Base-by-base conservation (phyloP, 768 basidiomycete species). In the Daedaleopsis nitida region DNA sequence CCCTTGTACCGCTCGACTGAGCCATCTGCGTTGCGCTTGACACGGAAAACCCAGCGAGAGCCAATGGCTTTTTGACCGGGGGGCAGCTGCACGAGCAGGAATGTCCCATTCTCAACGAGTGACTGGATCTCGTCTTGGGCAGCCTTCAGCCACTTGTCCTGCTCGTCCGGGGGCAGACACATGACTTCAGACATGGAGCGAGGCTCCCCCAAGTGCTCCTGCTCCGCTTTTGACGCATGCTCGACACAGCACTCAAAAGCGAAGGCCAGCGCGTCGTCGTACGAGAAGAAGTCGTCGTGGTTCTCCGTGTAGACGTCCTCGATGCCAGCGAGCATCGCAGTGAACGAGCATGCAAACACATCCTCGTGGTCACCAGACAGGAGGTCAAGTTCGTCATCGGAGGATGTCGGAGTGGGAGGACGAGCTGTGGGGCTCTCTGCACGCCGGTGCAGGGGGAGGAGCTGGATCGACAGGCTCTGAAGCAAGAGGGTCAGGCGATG, bases 11-110 rank as follows among this genome's bases (percentile, higher is more conserved):
- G n/a, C n/a, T n/a, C n/a, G n/a, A n/a, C n/a, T n/a, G n/a, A n/a
- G n/a, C n/a, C n/a, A n/a, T n/a, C n/a, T n/a, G n/a, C n/a, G n/a
- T n/a, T n/a, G n/a, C n/a, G n/a, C n/a, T n/a, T n/a, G n/a, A n/a
- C n/a, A n/a, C n/a, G n/a, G n/a, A n/a, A n/a, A n/a, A n/a, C n/a
- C n/a, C n/a, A n/a, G n/a, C n/a, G n/a, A n/a, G n/a, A n/a, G n/a
- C n/a, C n/a, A 55, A 78, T 69, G 17, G 69, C 62, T 49, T 74
- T 77, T 5, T 62, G 42, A 12, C 71, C 70, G 48, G 38, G n/a
- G 4, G 78, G 77, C n/a, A 74, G 55, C 11, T 58, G 49, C 0
- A 66, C 67, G 3, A 72, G 56, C 17, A 65, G 56, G 74, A 74
- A 81, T 1, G 72, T 80, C 0, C 68, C 69, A 23, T 68, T 57